Base-by-base conservation (phyloP, 768 basidiomycete genomes). In the Lepiota subincarnata region DNA sequence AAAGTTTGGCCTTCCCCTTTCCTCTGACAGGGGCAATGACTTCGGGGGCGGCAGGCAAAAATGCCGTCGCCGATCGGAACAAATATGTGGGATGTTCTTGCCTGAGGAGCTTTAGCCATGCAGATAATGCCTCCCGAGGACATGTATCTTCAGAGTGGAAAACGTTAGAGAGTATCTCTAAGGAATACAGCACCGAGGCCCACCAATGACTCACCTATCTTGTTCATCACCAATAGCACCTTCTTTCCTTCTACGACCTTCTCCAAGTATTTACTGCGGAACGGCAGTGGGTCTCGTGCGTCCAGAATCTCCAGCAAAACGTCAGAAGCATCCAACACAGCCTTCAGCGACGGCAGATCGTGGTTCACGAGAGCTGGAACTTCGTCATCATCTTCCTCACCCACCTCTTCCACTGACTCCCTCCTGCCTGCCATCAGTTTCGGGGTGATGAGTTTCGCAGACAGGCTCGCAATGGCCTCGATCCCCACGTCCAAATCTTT, bases 261-360 rank as follows among this genome's bases (percentile, higher is more conserved):
- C 64, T 94, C 90, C 46, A 92, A 53, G 55, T 78, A 75, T 28
- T 66, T 64, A 61, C 86, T 89, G 47, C 92, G 76, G 64, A 79
- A 84, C 16, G 87, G 74, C 10, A 80, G 65, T 10, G 94, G 92
- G 65, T 96, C 94, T 44, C 92, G 77, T 1, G 86, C 88, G 64
- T 96, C 94, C 40, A 96, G 75, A 12, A 96, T 81, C 66, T 93
- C 76, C 19, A 95, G 55, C 2, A 94, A 67, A 5, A 91, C 86
- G 66, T 97, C 89, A 31, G 91, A 85, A 51, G 77, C 76, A 58
- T 90, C 82, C 54, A 96, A 63, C 4, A 88, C 91, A 14, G 86
- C 69, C 49, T 80, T 68, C 22, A 92, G 70, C 55, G 78, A 80
- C 5, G 83, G 79, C 14, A 87, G 64, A 48, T 82, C 81, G 5